Percentiles rank a stretch among this genome's conserved stretches.
Conservation (phyloP, 2,329 filamentous ascomycete genomes). For the Cladophialophora immunda region DNA sequence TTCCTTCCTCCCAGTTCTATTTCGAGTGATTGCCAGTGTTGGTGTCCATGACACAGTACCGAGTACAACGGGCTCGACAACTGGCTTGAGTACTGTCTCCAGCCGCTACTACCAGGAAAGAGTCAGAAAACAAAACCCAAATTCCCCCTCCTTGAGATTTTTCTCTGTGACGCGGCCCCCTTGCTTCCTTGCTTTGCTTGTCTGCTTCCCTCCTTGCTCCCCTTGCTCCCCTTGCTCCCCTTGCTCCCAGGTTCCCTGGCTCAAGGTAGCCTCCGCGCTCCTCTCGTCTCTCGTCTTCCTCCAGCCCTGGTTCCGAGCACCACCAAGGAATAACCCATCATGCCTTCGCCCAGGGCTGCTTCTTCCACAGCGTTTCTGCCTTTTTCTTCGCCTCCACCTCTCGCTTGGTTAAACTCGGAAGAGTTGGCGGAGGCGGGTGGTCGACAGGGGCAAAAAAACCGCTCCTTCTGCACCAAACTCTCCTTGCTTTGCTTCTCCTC, state of each 20-base stretch:
- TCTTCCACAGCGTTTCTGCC: not conserved
- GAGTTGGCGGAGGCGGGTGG: not conserved
- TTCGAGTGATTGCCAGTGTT: not conserved
- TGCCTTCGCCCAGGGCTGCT: no score
- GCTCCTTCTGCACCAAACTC: no score
- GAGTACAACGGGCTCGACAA: not conserved
- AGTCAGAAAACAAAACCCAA: not conserved
- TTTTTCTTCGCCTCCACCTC: conserved; percentile 4
- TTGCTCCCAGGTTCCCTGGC: not conserved
- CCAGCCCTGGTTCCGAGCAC: not conserved
- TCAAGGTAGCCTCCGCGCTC: no score
- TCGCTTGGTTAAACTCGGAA: conserved; percentile 6
- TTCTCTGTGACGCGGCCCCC: conserved; percentile 2
- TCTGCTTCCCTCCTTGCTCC: not conserved
- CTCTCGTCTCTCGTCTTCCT: not conserved
- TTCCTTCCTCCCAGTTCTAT: not conserved
- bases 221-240: not conserved
- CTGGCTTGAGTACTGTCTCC: not conserved
- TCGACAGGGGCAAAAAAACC: conserved; percentile 6
- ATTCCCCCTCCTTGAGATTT: no score
- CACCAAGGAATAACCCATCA: no score
- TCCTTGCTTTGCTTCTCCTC: not conserved
- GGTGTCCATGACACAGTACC: no score
- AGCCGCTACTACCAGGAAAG: not conserved
- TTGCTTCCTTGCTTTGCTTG: not conserved